phyloP scores from a whole-genome alignment of 1,284 basidiomycete genomes.

The Ustanciosporium gigantosporum region DNA sequence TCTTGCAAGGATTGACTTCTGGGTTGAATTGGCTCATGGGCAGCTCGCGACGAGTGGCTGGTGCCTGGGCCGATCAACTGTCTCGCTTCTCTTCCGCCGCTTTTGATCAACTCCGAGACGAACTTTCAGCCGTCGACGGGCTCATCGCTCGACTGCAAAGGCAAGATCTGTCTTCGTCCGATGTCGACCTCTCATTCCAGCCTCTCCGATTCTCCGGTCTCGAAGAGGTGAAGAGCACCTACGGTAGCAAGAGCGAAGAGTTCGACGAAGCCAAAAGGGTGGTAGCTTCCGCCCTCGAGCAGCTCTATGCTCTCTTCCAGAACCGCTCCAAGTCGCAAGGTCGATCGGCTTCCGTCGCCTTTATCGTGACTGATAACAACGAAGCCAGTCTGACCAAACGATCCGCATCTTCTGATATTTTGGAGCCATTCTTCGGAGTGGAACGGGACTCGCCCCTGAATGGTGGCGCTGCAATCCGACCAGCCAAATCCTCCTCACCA shows the following conservation, averaged over 20 bases:
- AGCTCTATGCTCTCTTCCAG: constrained; percentile 12
- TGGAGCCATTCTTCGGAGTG: constrained; percentile 12
- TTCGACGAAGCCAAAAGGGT: constrained; percentile 17
- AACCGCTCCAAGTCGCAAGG: constrained; percentile 16
- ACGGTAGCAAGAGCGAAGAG: constrained; percentile 26
- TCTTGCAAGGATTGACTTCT: constrained; percentile 20
- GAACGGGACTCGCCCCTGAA: not conserved
- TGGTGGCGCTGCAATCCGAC: not conserved
- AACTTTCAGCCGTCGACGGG: constrained; percentile 24
- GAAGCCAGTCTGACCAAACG: constrained; percentile 9
- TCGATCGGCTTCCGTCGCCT: constrained; percentile 20
- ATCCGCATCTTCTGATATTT: constrained; percentile 8
- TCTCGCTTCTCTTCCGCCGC: constrained; percentile 20
- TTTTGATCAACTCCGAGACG: constrained; percentile 23
- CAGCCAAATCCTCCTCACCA: constrained; percentile 6
- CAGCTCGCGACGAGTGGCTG: constrained; percentile 1
- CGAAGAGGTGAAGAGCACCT: constrained; percentile 22
- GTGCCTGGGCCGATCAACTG: constrained; percentile 18
- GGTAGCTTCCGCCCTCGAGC: constrained; percentile 17
- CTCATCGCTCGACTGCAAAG: constrained; percentile 14
- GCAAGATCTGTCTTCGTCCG: not conserved
- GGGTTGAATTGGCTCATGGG: constrained; percentile 30
- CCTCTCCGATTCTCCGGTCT: constrained; percentile 39
- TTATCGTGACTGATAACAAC: constrained; percentile 24
- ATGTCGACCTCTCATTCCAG: constrained; percentile 21